Conservation (phyloP, 345 rosid species). For the Psidium friedrichsthalianum region DNA sequence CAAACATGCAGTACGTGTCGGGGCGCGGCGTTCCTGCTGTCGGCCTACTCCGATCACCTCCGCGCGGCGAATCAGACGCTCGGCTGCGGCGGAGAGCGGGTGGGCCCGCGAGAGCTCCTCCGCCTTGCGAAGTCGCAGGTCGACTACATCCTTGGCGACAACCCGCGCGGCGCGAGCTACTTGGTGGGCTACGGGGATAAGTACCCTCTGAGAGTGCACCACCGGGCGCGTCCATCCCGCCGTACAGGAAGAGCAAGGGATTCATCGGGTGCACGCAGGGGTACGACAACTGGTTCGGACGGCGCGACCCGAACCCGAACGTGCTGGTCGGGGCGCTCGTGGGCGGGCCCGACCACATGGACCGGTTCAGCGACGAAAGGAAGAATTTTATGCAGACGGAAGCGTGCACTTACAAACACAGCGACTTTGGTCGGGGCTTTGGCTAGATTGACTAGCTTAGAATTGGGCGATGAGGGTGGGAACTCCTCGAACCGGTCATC, state of each 20-base stretch:
- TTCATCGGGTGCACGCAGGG: constrained; percentile 69
- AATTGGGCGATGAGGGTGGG: not conserved
- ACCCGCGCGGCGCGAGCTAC: constrained; percentile 55
- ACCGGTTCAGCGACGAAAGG: constrained; percentile 34
- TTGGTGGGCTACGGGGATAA: constrained; percentile 41
- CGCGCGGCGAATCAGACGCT: constrained; percentile 15
- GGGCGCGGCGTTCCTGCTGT: constrained; percentile 38
- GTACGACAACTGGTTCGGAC: constrained; percentile 35
- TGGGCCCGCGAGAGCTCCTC: constrained; percentile 23
- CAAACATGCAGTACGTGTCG: constrained; percentile 59
- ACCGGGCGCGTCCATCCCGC: constrained; percentile 52
- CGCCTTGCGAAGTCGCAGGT: constrained; percentile 37
- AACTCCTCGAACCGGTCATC: not conserved
- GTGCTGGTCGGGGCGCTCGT: constrained; percentile 42
- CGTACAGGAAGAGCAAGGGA: constrained; percentile 27
- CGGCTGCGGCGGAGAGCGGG: constrained; percentile 6
- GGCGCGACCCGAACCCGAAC: constrained; percentile 33
- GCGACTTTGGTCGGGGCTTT: constrained; percentile 46
- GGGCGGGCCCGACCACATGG: constrained; percentile 49
- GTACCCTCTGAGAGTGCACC: constrained; percentile 51
- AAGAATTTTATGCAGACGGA: constrained; percentile 40
- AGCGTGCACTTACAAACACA: constrained; percentile 55
- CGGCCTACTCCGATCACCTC: constrained; percentile 37
- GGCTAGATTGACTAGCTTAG: constrained; percentile 20
- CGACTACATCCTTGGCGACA: constrained; percentile 47